Evolutionary conservation across 345 rosid species (phyloP).

Genomic region (Eucalyptus sp.): DNA sequence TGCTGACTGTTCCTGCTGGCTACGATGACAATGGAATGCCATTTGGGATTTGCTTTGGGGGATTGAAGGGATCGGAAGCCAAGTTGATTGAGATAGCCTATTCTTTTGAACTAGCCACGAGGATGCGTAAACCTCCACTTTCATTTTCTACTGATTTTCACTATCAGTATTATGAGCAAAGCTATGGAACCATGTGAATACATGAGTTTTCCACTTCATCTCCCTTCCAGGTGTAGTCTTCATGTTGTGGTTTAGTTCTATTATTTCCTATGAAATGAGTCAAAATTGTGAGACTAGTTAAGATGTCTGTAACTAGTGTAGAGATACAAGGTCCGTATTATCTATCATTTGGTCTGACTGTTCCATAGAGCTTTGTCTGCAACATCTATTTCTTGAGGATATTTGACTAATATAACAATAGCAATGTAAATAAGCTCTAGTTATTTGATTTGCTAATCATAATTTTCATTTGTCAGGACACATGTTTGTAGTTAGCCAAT

Average conservation of each 20-base stretch:
- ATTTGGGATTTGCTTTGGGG: constrained; percentile 16
- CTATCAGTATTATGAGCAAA: neutral
- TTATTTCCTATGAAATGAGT: neutral
- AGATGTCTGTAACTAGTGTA: neutral
- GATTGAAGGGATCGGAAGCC: neutral
- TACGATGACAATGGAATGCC: constrained; percentile 5
- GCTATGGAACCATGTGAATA: constrained; percentile 4
- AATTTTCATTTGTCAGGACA: neutral
- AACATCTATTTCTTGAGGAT: neutral
- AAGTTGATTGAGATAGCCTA: constrained; percentile 12
- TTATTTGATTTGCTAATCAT: neutral
- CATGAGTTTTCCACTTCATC: neutral
- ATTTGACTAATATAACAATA: neutral
- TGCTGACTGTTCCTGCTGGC: constrained; percentile 11
- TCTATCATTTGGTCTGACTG: neutral
- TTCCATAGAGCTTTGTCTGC: neutral
- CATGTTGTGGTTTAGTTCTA: too few relatives aligned
- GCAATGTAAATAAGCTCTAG: neutral
- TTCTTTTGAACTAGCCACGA: constrained; percentile 6
- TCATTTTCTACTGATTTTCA: neutral
- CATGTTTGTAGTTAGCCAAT: neutral
- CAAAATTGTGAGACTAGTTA: neutral
- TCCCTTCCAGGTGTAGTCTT: too few relatives aligned
- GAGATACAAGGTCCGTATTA: neutral
- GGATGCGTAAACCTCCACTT: neutral